Evolutionary conservation across 2,329 filamentous ascomycete genomes (phyloP).

Genomic region (Beauveria australis): DNA sequence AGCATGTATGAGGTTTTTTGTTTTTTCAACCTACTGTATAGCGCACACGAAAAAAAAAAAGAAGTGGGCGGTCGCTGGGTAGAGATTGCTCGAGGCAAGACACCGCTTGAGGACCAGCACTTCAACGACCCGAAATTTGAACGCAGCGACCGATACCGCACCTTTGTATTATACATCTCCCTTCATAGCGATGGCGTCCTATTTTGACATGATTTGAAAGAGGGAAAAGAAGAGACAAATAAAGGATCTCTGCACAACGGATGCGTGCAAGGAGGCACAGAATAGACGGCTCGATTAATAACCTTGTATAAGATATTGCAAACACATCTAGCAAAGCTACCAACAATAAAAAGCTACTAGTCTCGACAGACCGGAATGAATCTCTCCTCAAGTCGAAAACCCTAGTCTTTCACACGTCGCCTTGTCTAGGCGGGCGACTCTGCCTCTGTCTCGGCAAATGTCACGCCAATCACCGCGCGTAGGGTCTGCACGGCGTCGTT

Average conservation of each 20-base stretch:
- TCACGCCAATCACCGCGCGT: conserved; percentile 55
- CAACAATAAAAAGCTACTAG: neutral
- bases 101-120: neutral
- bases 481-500: conserved; percentile 81
- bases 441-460: conserved; percentile 19
- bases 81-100: neutral
- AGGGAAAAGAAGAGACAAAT: neutral
- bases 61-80: neutral
- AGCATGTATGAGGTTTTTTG: conserved; percentile 33
- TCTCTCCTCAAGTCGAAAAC: conserved; percentile 2
- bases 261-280: neutral
- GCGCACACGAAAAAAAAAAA: neutral
- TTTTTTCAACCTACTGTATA: neutral
- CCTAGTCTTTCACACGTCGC: neutral
- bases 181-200: conserved; percentile 39
- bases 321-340: neutral
- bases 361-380: neutral
- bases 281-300: neutral
- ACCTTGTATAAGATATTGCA: neutral
- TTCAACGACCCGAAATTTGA: neutral
- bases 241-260: neutral
- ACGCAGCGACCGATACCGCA: neutral
- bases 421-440: conserved; percentile 1
- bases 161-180: conserved; percentile 27
- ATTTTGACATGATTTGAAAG: conserved; percentile 25